Conservation (phyloP, 106 monocot species). For the Dioscorea alata region DNA sequence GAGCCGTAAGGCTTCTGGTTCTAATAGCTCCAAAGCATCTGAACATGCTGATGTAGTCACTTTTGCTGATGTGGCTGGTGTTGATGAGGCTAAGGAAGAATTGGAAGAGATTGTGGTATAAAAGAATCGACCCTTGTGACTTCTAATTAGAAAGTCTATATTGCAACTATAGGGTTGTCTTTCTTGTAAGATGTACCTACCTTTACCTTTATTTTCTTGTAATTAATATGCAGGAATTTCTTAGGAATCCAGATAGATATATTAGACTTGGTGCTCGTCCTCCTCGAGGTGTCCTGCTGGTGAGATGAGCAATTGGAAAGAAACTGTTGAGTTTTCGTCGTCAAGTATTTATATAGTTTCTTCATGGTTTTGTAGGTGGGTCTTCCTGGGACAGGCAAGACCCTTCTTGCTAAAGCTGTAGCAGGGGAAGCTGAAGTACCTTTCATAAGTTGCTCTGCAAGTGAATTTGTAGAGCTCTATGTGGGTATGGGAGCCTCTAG, state of each 20-base stretch:
- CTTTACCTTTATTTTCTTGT: not conserved
- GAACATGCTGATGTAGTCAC: constrained; percentile 80
- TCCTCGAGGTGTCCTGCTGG: constrained; percentile 92
- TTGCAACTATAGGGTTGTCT: too few relatives aligned
- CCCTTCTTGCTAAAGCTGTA: constrained; percentile 96
- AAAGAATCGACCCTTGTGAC: not conserved
- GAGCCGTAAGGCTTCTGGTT: constrained; percentile 58
- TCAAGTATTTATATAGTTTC: not conserved
- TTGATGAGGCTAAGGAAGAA: constrained; percentile 99
- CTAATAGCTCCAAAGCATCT: constrained; percentile 62
- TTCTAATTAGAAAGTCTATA: too few relatives aligned
- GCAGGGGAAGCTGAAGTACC: constrained; percentile 99
- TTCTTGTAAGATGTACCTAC: too few relatives aligned
- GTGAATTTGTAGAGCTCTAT: constrained; percentile 98
- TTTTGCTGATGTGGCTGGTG: constrained; percentile 97
- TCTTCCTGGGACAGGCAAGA: constrained; percentile 97
- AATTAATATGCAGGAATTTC: constrained; percentile 70
- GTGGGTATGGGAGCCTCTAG: constrained; percentile 99
- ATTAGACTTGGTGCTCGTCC: constrained; percentile 92
- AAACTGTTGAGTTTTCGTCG: too few relatives aligned
- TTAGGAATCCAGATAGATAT: constrained; percentile 90
- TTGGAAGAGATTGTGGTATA: constrained; percentile 98
- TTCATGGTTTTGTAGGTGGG: constrained; percentile 63
- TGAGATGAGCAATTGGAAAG: constrained; percentile 22
- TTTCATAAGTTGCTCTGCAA: constrained; percentile 97